Percentiles rank a stretch among this genome's conserved stretches.
Evolutionary conservation across 768 basidiomycete species (phyloP).

Genomic region (Termitomyces sp.): DNA sequence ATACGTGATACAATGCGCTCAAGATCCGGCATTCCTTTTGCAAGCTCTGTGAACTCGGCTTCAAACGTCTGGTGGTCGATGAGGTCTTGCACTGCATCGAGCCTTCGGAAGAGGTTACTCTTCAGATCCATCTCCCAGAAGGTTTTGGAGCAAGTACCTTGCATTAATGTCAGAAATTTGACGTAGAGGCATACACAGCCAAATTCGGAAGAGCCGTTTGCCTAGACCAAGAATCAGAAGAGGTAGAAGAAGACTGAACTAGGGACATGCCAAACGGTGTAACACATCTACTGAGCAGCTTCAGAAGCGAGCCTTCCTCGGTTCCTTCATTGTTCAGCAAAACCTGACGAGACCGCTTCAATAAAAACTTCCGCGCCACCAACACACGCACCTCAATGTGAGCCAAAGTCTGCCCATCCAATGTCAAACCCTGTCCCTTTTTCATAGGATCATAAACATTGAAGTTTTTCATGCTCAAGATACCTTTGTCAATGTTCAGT

Average conservation of each 20-base stretch:
- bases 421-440: conserved; percentile 73
- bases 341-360: conserved; percentile 38
- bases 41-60: conserved; percentile 64
- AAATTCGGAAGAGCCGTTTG: conserved; percentile 93
- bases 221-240: conserved; percentile 37
- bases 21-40: conserved; percentile 83
- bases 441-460: conserved; percentile 96
- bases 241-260: neutral
- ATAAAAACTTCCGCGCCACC: neutral
- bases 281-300: conserved; percentile 75
- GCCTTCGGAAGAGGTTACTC: conserved; percentile 35
- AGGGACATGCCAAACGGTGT: conserved; percentile 79
- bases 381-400: conserved; percentile 75
- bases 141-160: conserved; percentile 40
- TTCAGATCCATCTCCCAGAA: neutral
- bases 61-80: conserved; percentile 77
- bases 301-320: conserved; percentile 83
- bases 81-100: conserved; percentile 93
- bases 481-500: conserved; percentile 93
- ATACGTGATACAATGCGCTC: conserved; percentile 94
- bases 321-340: conserved; percentile 92
- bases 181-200: conserved; percentile 90
- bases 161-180: conserved; percentile 83
- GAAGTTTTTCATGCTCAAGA: conserved; percentile 95
- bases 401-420: conserved; percentile 93